A percentile compares a stretch with the other conserved stretches of the same genome.
Conservation (phyloP, 805 yeast species). For the Metahyphopichia silvanorum region DNA sequence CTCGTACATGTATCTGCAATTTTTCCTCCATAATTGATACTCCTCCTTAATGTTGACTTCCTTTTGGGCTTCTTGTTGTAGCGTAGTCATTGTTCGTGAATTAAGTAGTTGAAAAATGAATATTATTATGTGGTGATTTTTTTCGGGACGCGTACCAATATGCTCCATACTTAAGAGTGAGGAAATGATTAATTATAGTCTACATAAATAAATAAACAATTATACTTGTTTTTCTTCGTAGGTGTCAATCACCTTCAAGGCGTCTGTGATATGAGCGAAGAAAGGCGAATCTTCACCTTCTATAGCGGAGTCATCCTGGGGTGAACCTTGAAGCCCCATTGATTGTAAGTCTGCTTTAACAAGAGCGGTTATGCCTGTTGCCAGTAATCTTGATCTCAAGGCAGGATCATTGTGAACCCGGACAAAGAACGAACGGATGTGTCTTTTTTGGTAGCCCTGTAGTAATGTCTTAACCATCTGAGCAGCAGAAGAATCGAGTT, state of each 20-base stretch:
- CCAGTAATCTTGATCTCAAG: constrained; percentile 24
- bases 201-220: no score
- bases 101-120: no score
- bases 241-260: constrained; percentile 35
- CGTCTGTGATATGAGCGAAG: constrained; percentile 36
- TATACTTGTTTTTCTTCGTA: no score
- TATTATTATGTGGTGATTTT: no score
- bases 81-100: no score
- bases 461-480: constrained; percentile 30
- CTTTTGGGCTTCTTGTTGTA: constrained; percentile 19
- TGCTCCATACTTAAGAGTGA: no score
- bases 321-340: constrained; percentile 17
- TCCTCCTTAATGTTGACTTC: constrained; percentile 57
- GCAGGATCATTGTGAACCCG: constrained; percentile 24
- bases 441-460: constrained; percentile 23
- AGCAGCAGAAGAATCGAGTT: constrained; percentile 41
- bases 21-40: constrained; percentile 76
- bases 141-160: no score
- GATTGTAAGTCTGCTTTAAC: constrained; percentile 21
- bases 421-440: constrained; percentile 32
- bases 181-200: no score
- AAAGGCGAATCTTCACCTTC: constrained; percentile 27
- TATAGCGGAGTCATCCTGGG: constrained; percentile 8
- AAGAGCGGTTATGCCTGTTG: constrained; percentile 27
- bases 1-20: constrained; percentile 79